phyloP scores from a whole-genome alignment of 83 land plant genomes.

The Thuja plicata region DNA sequence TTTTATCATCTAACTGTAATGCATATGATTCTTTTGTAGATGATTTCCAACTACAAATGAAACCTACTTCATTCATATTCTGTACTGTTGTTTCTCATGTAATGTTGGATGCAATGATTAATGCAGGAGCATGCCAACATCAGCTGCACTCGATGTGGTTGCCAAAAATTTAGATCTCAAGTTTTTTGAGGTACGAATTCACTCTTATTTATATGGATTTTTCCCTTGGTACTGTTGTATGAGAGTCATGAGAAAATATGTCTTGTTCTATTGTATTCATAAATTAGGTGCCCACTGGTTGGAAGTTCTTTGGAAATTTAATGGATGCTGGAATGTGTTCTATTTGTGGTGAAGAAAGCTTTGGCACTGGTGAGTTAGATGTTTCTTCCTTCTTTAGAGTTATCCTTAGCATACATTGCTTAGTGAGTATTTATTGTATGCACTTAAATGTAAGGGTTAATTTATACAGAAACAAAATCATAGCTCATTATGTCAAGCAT shows the following conservation, averaged over 20 bases:
- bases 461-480: background rate
- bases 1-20: too few relatives aligned
- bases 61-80: background rate
- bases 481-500: background rate
- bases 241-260: background rate
- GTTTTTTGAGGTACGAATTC: slow-evolving; percentile 80
- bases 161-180: slow-evolving; percentile 74
- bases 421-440: background rate
- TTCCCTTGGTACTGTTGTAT: background rate
- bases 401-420: background rate
- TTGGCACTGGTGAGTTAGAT: slow-evolving; percentile 79
- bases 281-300: slow-evolving; percentile 92
- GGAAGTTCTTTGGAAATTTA: slow-evolving; percentile 98
- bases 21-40: background rate
- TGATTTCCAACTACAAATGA: background rate
- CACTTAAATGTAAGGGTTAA: background rate
- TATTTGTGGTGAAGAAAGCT: slow-evolving; percentile 98
- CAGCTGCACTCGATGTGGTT: slow-evolving; percentile 96
- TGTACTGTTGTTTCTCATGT: background rate
- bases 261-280: background rate
- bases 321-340: slow-evolving; percentile 98
- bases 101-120: too few relatives aligned
- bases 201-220: background rate
- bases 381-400: background rate
- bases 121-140: slow-evolving; percentile 98